phyloP scores from a whole-genome alignment of 192 early-diverging fungal genomes.

The Spizellomyces sp. region DNA sequence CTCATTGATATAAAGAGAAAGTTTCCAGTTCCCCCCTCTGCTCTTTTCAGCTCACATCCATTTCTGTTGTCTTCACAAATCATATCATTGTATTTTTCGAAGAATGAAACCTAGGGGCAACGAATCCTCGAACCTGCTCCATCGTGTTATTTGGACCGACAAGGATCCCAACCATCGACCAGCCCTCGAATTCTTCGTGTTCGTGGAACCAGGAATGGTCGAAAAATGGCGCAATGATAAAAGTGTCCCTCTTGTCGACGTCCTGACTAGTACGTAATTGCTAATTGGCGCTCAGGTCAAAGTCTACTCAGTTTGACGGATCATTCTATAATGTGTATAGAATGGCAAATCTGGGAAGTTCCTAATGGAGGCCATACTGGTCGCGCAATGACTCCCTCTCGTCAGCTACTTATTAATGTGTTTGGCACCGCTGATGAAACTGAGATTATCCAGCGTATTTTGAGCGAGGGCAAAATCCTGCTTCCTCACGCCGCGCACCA shows the following conservation, averaged over 20 bases:
- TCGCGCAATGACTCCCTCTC: conserved; percentile 13
- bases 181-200: conserved; percentile 20
- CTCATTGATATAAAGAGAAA: not conserved
- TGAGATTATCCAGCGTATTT: conserved; percentile 25
- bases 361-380: conserved; percentile 24
- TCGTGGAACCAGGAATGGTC: conserved; percentile 27
- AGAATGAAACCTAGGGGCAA: not conserved
- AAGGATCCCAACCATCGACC: not conserved
- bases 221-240: conserved; percentile 37
- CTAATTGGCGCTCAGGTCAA: not conserved
- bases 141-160: not conserved
- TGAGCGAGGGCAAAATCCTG: conserved; percentile 28
- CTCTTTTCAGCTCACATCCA: not conserved
- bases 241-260: conserved; percentile 33
- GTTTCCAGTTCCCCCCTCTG: not conserved
- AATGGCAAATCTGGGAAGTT: conserved; percentile 29
- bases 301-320: conserved; percentile 1
- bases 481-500: not conserved
- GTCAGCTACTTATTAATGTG: conserved; percentile 33
- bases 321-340: not conserved
- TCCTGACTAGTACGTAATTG: conserved; percentile 22
- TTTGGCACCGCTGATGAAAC: conserved; percentile 39
- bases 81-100: not conserved
- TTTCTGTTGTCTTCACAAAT: not conserved
- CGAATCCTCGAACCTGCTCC: not conserved